Base-by-base conservation (phyloP, 2,329 filamentous ascomycete genomes). In the Neofusicoccum parvum region DNA sequence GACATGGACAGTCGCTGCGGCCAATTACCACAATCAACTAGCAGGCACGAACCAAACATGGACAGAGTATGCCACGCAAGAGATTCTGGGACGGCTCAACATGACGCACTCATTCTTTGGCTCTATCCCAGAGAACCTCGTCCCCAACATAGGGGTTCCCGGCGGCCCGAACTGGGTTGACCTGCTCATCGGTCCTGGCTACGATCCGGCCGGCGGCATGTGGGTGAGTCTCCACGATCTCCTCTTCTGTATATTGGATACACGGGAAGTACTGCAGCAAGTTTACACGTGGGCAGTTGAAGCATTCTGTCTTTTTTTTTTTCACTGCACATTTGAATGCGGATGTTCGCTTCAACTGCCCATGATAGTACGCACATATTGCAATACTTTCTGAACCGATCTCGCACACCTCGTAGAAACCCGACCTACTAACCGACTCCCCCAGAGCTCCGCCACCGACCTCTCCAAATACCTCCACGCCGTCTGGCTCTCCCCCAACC, bases 191-290 rank as follows among this genome's bases (percentile, higher is more conserved):
- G 72, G 72, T 32, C 65, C 68, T 15, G 74, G 74, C 7, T 76
- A 76, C 46, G 70, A 75, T 41, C 72, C 74, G 32, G 73, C 70
- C 3, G 74, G 70, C 3, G 74, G 74, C 27, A 72, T 75, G 70
- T 76, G 73, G 71, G 56, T 48, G 3, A 37, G 56, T 60, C 12
- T 23, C 23, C 23, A 23, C 23, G 23, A 23, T 23, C 23, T 23
- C 23, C 23, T 23, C 23, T 23, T 23, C 23, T 23, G 3, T 23
- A 23, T 23, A 3, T 23, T 23, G 1, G 0, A 23, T 23, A 3
- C 23, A 23, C 0, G 23, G 23, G 23, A 23, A 23, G 23, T 23
- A 23, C 23, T 23, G 23, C 23, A 23, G 3, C 23, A 23, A 23
- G 23, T 23, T 32, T 9, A 12, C 45, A 9, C 45, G 9, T 23